Percentiles rank a stretch among this genome's conserved stretches.
phyloP scores from a whole-genome alignment of 208 protist species.

The Trypanosoma congolense region DNA sequence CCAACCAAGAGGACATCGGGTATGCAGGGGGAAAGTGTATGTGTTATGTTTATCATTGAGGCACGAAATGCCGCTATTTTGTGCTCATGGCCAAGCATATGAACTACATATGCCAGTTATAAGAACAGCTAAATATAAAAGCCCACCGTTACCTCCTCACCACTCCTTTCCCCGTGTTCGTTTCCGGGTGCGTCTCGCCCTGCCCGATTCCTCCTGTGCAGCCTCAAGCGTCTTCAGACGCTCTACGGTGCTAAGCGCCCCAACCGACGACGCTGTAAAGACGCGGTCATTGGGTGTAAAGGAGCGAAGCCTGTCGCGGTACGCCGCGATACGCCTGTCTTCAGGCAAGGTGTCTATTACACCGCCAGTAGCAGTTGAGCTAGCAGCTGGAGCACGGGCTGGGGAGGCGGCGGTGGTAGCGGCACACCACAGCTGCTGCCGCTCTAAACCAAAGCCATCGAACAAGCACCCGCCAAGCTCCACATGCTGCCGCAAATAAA shows the following conservation, averaged over 20 bases:
- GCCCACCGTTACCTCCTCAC: neutral
- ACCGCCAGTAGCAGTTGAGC: conserved; percentile 1
- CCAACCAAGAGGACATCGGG: too few relatives aligned
- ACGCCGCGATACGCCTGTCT: conserved; percentile 25
- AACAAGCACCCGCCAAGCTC: conserved; percentile 69
- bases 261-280: conserved; percentile 73
- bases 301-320: conserved; percentile 48
- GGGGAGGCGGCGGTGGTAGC: neutral
- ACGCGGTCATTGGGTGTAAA: conserved; percentile 71
- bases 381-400: neutral
- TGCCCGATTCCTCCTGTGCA: conserved; percentile 8
- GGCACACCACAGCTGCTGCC: conserved; percentile 23
- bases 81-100: too few relatives aligned
- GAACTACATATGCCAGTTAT: neutral
- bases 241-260: conserved; percentile 66
- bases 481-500: conserved; percentile 56
- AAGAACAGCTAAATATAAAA: neutral
- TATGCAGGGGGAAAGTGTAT: too few relatives aligned
- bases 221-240: conserved; percentile 30
- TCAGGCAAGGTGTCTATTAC: neutral
- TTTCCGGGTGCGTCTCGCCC: neutral
- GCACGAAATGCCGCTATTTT: too few relatives aligned
- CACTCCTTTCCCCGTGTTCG: conserved; percentile 4
- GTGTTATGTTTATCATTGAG: too few relatives aligned
- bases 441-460: conserved; percentile 73